phyloP scores from a whole-genome alignment of 805 yeast species.

The Candida alai region DNA sequence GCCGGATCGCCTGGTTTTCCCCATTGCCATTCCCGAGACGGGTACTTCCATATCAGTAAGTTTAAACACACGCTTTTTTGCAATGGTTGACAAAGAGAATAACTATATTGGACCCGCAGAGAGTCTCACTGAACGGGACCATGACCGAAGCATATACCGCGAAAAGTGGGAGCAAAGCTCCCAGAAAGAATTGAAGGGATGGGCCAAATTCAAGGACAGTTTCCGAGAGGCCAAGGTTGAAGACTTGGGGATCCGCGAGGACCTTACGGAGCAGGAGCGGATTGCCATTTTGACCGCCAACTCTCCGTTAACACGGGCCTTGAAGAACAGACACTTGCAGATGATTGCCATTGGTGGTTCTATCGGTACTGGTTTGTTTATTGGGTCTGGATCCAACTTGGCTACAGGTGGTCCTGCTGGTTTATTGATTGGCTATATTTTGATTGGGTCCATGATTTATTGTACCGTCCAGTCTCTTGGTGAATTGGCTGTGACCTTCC shows the following conservation, averaged over 20 bases:
- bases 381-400: constrained; percentile 67
- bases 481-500: constrained; percentile 58
- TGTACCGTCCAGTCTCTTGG: constrained; percentile 56
- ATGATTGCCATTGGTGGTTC: constrained; percentile 84
- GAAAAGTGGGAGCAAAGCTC: no score
- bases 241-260: constrained; percentile 39
- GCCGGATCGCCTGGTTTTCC: no score
- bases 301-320: constrained; percentile 46
- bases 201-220: constrained; percentile 13
- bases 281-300: constrained; percentile 39
- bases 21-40: no score
- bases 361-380: constrained; percentile 79
- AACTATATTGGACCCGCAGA: no score
- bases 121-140: no score
- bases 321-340: constrained; percentile 64
- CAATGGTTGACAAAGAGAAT: no score
- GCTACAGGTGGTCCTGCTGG: constrained; percentile 69
- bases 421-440: constrained; percentile 51
- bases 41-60: no score
- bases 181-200: constrained; percentile 17
- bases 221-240: constrained; percentile 29
- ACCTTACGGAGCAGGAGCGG: constrained; percentile 20
- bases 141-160: no score
- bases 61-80: no score
- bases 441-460: constrained; percentile 53